These are phyloP conservation scores for Globisporangium sylvaticum DNA, from an alignment of 352 stramenopile genomes.

Conservation along the genomic window DNA sequence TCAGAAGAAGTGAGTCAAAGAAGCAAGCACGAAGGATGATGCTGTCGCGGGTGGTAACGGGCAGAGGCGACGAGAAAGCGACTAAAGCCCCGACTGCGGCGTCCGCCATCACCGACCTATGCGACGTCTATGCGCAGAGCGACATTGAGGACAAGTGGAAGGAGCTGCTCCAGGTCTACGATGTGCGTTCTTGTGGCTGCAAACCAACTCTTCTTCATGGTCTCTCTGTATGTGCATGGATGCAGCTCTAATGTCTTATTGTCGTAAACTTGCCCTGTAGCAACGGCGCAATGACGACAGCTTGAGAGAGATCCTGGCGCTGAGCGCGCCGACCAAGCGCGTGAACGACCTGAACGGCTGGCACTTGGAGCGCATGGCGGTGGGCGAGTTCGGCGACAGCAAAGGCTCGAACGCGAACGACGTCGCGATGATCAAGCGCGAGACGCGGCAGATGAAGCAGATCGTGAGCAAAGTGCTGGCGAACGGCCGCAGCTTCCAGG, in stretches of 20 bases:
- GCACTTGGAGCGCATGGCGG: conserved; percentile 80
- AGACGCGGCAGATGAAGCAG: conserved; percentile 55
- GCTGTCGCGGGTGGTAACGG: conserved; percentile 14
- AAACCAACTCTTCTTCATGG: background rate
- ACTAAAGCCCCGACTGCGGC: conserved; percentile 16
- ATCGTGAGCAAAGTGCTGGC: conserved; percentile 51
- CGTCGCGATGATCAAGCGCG: conserved; percentile 54
- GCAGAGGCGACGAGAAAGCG: conserved; percentile 19
- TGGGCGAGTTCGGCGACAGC: conserved; percentile 59
- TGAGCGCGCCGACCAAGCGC: conserved; percentile 52
- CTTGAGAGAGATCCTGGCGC: conserved; percentile 65
- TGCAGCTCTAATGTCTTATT: background rate
- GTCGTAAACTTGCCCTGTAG: conserved; percentile 16
- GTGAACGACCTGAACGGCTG: conserved; percentile 67
- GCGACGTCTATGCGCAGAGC: conserved; percentile 61
- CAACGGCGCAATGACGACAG: conserved; percentile 79
- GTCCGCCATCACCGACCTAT: conserved; percentile 45
- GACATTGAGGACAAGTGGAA: conserved; percentile 62
- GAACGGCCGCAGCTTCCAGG: conserved; percentile 46
- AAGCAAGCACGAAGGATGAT: conserved; percentile 20
- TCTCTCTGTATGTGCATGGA: background rate
- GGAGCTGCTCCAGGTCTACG: conserved; percentile 65
- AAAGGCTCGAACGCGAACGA: conserved; percentile 27
- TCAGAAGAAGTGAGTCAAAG: background rate
- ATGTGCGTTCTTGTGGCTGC: conserved; percentile 35